Percentiles rank a stretch among this genome's conserved stretches.
phyloP scores from a whole-genome alignment of 2,329 filamentous ascomycete species.

The Paracoccidioides brasiliensis region DNA sequence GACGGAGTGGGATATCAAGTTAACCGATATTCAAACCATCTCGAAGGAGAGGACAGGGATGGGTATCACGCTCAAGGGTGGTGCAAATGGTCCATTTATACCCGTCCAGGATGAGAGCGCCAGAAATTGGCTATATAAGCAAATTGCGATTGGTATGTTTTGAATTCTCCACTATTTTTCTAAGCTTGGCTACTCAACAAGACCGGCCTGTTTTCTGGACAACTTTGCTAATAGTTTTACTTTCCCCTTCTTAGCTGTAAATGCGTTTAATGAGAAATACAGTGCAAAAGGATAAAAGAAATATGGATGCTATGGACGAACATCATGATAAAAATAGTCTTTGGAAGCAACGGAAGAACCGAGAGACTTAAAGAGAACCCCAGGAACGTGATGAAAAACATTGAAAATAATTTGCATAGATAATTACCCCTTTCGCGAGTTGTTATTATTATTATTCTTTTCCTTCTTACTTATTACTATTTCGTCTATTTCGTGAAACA shows the following conservation, averaged over 20 bases:
- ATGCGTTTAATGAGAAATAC: conserved; percentile 55
- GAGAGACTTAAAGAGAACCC: not conserved
- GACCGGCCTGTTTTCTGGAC: not conserved
- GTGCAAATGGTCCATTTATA: conserved; percentile 86
- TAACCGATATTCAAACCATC: conserved; percentile 95
- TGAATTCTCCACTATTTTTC: not conserved
- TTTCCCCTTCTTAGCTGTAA: conserved; percentile 36
- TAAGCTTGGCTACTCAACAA: not conserved
- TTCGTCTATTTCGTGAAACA: not conserved
- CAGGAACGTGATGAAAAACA: not conserved
- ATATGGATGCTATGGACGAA: not conserved
- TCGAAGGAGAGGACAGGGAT: conserved; percentile 92
- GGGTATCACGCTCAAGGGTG: conserved; percentile 75
- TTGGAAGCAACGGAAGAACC: not conserved
- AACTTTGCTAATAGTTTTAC: not conserved
- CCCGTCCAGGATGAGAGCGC: conserved; percentile 79
- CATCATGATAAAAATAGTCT: not conserved
- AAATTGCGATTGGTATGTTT: conserved; percentile 45
- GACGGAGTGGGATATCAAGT: conserved; percentile 88
- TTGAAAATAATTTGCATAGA: not conserved
- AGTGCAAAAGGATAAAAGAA: conserved; percentile 42
- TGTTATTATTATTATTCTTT: not conserved
- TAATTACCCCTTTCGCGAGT: not conserved
- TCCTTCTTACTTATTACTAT: no score
- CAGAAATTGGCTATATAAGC: conserved; percentile 53